phyloP scores from a whole-genome alignment of 768 basidiomycete genomes.

The Tricholomella constricta region DNA sequence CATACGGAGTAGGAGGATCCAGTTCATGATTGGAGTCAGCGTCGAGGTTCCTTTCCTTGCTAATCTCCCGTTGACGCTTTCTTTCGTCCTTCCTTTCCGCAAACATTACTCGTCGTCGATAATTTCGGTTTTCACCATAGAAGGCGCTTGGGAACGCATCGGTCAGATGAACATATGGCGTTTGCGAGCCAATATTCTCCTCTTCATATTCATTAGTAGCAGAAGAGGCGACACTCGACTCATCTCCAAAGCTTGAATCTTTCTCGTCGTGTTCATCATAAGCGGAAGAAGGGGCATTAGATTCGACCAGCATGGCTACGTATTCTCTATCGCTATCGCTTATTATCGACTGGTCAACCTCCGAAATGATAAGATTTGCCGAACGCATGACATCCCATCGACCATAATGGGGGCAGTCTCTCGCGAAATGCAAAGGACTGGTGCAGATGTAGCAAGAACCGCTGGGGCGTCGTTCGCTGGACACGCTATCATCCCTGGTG shows the following conservation, averaged over 20 bases:
- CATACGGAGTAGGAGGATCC: not conserved
- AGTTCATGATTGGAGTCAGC: not conserved
- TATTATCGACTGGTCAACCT: constrained; percentile 4
- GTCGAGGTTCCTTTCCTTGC: not conserved
- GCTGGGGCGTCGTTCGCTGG: not conserved
- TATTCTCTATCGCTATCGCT: constrained; percentile 7
- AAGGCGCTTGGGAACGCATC: not conserved
- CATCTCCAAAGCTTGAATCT: too few relatives aligned
- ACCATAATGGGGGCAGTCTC: constrained; percentile 19
- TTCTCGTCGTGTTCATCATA: not conserved
- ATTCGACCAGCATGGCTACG: constrained; percentile 18
- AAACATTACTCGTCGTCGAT: not conserved
- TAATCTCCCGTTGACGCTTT: not conserved
- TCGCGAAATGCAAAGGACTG: constrained; percentile 11
- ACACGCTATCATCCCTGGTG: not conserved
- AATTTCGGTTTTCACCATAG: not conserved
- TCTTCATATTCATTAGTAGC: too few relatives aligned
- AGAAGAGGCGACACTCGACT: too few relatives aligned
- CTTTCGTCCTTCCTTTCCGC: not conserved
- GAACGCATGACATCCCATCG: constrained; percentile 2
- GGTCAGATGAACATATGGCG: not conserved
- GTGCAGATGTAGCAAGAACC: constrained; percentile 21
- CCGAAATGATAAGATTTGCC: constrained; percentile 12
- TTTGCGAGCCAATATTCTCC: too few relatives aligned
- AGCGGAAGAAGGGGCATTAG: constrained; percentile 6